Evolutionary conservation across 2,329 filamentous ascomycete species (phyloP), one percentile per base, ranked within the genome.

Genomic region (Colletotrichum eleusines): DNA sequence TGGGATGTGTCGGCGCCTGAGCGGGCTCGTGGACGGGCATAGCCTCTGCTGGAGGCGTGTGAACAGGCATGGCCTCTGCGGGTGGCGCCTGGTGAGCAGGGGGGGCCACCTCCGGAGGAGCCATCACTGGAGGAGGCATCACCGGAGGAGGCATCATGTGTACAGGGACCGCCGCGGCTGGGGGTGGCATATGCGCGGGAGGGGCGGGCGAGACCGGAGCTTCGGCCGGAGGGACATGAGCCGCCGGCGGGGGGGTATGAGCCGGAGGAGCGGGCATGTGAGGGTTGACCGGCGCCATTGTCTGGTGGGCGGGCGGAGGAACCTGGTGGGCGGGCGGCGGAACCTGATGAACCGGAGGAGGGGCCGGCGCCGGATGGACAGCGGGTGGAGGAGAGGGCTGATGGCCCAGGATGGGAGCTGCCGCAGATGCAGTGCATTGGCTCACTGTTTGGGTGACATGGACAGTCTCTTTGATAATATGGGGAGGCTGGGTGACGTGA

Each of bases 391-490:
- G 51, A 3, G 68, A 62, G 16, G 58, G 44, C 11, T 35, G 28
- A 0, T 67, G 55, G 7, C 58, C 69, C 38, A 65, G 8, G 26
- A 40, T 51, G 2, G 48, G 40, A 9, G 57, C 64, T n/a, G 69
- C 53, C 1, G 60, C 44, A 2, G 58, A 63, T 1, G 69, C 59
- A 1, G 51, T 35, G 58, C 69, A 71, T 23, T 68, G 59, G 54
- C 64, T 69, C 44, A 63, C 35, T 14, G 59, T 69, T 35, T 65
- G n/a, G 28, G 51, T 50, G 4, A 68, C 50, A 5, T 67, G 55
- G 9, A 63, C 46, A 16, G 33, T 7, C 26, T 67, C 26, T 0
- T 63, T 63, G 2, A 62, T n/a, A 5, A 53, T 38, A 0, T 71
- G 59, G 4, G 38, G 38, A 1, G 62, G 51, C 18, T 46, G 1